phyloP scores from a whole-genome alignment of 805 yeast genomes.

The Clavispora vitiphila region DNA sequence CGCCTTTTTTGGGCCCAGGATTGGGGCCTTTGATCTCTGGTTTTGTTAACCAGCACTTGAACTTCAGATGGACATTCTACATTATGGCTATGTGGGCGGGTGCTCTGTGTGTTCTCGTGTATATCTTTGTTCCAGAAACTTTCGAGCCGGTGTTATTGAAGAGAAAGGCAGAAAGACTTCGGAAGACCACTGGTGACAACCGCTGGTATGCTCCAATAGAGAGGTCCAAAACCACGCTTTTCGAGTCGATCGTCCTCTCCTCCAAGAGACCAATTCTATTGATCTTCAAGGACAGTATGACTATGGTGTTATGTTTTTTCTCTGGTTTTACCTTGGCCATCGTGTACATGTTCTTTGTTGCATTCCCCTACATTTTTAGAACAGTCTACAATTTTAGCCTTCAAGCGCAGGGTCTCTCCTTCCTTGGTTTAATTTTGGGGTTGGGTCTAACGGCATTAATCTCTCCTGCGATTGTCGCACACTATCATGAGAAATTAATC shows the following conservation, averaged over 20 bases:
- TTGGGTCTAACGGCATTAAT: constrained; percentile 6
- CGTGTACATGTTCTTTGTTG: constrained; percentile 13
- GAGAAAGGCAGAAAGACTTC: constrained; percentile 21
- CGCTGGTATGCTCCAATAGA: constrained; percentile 40
- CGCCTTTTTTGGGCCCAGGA: constrained; percentile 29
- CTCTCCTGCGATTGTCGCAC: constrained; percentile 6
- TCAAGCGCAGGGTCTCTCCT: constrained; percentile 10
- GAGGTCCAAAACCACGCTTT: constrained; percentile 10
- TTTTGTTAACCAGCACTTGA: constrained; percentile 17
- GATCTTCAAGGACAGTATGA: constrained; percentile 25
- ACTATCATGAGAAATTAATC: constrained; percentile 3
- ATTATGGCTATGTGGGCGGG: constrained; percentile 23
- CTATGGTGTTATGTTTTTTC: constrained; percentile 21
- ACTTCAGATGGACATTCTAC: constrained; percentile 24
- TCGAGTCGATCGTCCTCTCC: constrained; percentile 16
- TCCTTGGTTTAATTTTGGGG: constrained; percentile 11
- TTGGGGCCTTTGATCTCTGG: constrained; percentile 26
- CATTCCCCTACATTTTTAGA: constrained; percentile 12
- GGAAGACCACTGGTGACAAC: constrained; percentile 32
- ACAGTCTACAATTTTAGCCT: constrained; percentile 9
- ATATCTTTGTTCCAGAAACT: constrained; percentile 25
- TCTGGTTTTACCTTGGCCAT: constrained; percentile 15
- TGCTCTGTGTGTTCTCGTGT: constrained; percentile 14
- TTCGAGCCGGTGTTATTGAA: constrained; percentile 23
- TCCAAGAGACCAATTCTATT: constrained; percentile 21